Evolutionary conservation across 2,329 filamentous ascomycete genomes (phyloP), one percentile per base, ranked within the genome.

Genomic region (Fusarium nurragi): DNA sequence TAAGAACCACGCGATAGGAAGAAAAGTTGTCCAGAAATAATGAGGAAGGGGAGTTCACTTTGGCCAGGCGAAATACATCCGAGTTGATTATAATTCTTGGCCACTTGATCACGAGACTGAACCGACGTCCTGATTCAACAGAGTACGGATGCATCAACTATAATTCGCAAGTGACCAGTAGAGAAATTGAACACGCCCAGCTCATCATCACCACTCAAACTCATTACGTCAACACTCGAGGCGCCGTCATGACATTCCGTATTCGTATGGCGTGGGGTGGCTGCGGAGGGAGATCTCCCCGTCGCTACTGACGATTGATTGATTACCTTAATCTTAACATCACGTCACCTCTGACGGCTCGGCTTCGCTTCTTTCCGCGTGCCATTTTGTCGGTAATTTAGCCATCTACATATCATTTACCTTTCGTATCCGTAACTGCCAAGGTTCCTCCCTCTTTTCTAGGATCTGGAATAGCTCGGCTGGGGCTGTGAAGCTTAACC

Each of bases 221-320:
- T 37, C 21, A 66, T 66, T 66, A 66, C 64, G 64, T 66, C 64
- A 66, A 66, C 63, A 64, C 54, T 59, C 14, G n/a, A 5, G 36
- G 34, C 32, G 19, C 26, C 46, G 57, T 60, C 39, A 60, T 60
- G 51, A 53, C 45, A 23, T 36, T 37, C 14, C 39, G 48, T 64
- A 48, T 66, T 50, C 52, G 48, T 52, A 49, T 46, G 30, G 34
- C 40, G 32, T 5, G 49, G 34, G 32, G 21, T 52, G 41, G 25
- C 44, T 43, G 43, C 36, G 16, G 25, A 44, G 41, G 22, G 28
- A 23, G 6, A 21, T 28, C 36, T 52, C 36, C 28, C 16, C 30
- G 8, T 55, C 21, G n/a, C 21, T 54, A 21, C 28, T 44, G 12
- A 19, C 14, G 23, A 16, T 59, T 32, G 12, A 52, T 41, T 38